A percentile compares a stretch with the other conserved stretches of the same genome.
Evolutionary conservation across 176 grass and related monocot species (phyloP).

Genomic region (Cenchrus fungigraminus): DNA sequence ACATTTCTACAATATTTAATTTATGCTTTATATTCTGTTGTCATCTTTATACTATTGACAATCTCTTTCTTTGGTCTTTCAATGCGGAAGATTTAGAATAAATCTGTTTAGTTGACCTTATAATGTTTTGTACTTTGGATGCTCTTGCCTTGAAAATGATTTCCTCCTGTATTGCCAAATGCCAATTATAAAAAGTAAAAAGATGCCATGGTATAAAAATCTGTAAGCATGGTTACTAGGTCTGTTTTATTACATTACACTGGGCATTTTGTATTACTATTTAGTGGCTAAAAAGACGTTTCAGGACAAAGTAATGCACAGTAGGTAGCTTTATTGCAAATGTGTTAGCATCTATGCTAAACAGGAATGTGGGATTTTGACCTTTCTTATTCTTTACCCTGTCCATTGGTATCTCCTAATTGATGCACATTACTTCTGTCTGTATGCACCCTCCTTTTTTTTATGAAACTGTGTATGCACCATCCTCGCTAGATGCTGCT

Average conservation of each 20-base stretch:
- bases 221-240: not conserved
- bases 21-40: slow-evolving; percentile 23
- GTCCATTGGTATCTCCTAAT: not conserved
- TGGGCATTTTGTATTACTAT: not conserved
- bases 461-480: too few species aligned
- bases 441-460: not conserved
- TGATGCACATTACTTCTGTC: not conserved
- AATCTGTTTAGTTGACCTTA: not conserved
- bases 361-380: not conserved
- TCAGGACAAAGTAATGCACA: not conserved
- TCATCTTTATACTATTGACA: slow-evolving; percentile 21
- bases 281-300: not conserved
- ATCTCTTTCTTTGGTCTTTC: not conserved
- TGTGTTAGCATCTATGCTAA: not conserved
- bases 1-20: slow-evolving; percentile 25
- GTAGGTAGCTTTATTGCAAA: not conserved
- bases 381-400: not conserved
- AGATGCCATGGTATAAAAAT: not conserved
- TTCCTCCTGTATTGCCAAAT: not conserved
- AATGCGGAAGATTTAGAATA: not conserved
- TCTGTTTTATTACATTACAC: not conserved
- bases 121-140: slow-evolving; percentile 10
- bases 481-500: too few species aligned
- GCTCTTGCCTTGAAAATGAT: not conserved
- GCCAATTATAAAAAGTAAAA: not conserved